These are phyloP conservation scores for Fragaria iinumae DNA, from an alignment of 306 rosid species.

Conservation along the genomic window DNA sequence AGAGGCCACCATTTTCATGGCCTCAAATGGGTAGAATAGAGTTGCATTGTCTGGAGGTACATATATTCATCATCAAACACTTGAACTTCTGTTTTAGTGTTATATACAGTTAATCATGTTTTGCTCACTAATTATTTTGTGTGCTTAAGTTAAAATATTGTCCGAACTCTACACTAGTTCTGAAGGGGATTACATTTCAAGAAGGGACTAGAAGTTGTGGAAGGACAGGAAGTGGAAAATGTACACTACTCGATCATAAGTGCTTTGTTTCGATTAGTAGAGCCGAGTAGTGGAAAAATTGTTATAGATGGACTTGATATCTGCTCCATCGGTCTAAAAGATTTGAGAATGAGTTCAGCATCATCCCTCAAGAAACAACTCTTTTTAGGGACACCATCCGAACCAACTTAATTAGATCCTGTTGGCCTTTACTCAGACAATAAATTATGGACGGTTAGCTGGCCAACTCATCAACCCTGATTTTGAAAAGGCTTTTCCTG, in stretches of 20 bases:
- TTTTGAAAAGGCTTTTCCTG: too few relatives aligned
- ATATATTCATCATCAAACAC: not conserved
- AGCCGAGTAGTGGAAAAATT: slow-evolving; percentile 57
- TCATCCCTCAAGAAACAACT: slow-evolving; percentile 27
- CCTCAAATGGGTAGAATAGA: slow-evolving; percentile 70
- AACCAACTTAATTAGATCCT: too few relatives aligned
- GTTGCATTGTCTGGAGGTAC: slow-evolving; percentile 52
- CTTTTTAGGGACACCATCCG: too few relatives aligned
- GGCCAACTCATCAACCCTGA: too few relatives aligned
- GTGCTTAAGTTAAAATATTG: slow-evolving; percentile 55
- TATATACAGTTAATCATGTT: not conserved
- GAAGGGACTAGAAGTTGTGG: slow-evolving; percentile 71
- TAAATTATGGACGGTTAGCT: too few relatives aligned
- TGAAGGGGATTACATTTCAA: slow-evolving; percentile 58
- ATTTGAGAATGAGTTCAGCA: slow-evolving; percentile 67
- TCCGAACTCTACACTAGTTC: slow-evolving; percentile 59
- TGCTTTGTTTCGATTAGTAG: slow-evolving; percentile 79
- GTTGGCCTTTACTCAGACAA: too few relatives aligned
- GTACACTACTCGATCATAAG: slow-evolving; percentile 50
- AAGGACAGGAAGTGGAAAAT: slow-evolving; percentile 84
- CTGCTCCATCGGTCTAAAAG: slow-evolving; percentile 68
- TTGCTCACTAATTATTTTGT: not conserved
- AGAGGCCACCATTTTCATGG: slow-evolving; percentile 67
- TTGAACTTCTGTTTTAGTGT: too few relatives aligned
- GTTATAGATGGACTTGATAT: slow-evolving; percentile 59